Base-by-base conservation (phyloP, 345 rosid genomes). In the Cardamine occulta region DNA sequence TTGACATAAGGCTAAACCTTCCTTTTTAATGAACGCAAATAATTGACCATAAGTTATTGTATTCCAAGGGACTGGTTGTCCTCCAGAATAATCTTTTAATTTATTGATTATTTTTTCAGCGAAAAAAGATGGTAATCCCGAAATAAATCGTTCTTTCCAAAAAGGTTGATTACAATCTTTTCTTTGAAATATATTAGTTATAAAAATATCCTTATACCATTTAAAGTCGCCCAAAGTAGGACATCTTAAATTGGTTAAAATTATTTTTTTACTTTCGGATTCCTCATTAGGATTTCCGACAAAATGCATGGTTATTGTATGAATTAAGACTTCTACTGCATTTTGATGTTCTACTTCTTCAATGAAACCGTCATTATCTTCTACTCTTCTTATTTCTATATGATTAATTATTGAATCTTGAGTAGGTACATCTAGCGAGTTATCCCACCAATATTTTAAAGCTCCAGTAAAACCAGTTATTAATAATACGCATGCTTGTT, bases 121-220 rank as follows among this genome's bases (percentile, higher is more conserved):
- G 26, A 5, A 66, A 66, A 26, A 1, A n/a, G 19, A 6, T 0
- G 57, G 28, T 48, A 47, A 31, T 29, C 40, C 55, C 0, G 0
- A 28, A 47, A 48, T 48, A 48, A 66, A 66, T 17, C 40, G 0
- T 48, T 66, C 44, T 48, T 66, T 66, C 70, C 28, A 47, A 1
- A 65, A 65, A 0, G 68, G 14, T 63, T 63, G 35, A 44, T 40
- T 63, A 40, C 32, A 63, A 14, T 14, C 12, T 19, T 19, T 19
- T 19, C 19, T 19, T 19, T 19, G 19, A 19, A 19, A 19, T 19
- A 19, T 19, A 1, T 63, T 63, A 0, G 68, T 14, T 14, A 24
- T 2, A 44, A 63, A 34, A 1, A 55, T 6, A 26, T 55, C 10
- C 3, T 55, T 55, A 13, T 55, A 55, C 34, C 34, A 55, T 24